Evolutionary conservation across 2,329 filamentous ascomycete species (phyloP).

Genomic region (Paraconiothyrium brasiliense): DNA sequence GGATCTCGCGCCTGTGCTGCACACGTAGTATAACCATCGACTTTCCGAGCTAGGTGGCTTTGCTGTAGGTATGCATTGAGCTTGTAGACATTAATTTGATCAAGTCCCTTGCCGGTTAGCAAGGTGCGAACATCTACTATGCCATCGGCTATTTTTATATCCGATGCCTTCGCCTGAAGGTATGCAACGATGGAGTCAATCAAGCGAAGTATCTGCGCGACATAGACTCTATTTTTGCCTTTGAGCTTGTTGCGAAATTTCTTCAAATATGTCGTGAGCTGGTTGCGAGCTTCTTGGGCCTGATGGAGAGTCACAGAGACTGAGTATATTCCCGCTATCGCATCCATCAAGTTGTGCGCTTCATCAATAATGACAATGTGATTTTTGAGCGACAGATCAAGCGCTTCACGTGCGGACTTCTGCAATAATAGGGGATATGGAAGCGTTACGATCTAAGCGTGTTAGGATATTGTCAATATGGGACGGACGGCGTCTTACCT

Average conservation of each 20-base stretch:
- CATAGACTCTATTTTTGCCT: constrained; percentile 89
- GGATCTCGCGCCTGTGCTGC: constrained; percentile 59
- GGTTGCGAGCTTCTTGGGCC: constrained; percentile 74
- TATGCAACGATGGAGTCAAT: constrained; percentile 80
- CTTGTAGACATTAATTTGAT: constrained; percentile 94
- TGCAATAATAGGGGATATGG: constrained; percentile 93
- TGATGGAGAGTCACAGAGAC: constrained; percentile 78
- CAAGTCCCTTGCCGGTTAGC: constrained; percentile 83
- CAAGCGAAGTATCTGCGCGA: constrained; percentile 85
- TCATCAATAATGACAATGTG: constrained; percentile 97
- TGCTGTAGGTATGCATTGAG: constrained; percentile 87
- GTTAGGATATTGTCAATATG: constrained; percentile 20
- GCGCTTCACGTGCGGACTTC: constrained; percentile 83
- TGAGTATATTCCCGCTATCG: constrained; percentile 86
- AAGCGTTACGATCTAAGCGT: constrained; percentile 77
- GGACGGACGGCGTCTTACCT: constrained; percentile 57
- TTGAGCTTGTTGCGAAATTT: constrained; percentile 89
- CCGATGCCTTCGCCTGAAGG: constrained; percentile 63
- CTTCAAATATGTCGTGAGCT: constrained; percentile 83
- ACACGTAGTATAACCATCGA: constrained; percentile 84
- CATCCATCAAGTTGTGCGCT: constrained; percentile 97
- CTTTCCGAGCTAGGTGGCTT: constrained; percentile 92
- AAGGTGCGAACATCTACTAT: constrained; percentile 76
- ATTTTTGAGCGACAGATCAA: constrained; percentile 84
- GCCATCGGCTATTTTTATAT: constrained; percentile 64